phyloP scores from a whole-genome alignment of 2,329 filamentous ascomycete species.

The Thelonectria blattea region DNA sequence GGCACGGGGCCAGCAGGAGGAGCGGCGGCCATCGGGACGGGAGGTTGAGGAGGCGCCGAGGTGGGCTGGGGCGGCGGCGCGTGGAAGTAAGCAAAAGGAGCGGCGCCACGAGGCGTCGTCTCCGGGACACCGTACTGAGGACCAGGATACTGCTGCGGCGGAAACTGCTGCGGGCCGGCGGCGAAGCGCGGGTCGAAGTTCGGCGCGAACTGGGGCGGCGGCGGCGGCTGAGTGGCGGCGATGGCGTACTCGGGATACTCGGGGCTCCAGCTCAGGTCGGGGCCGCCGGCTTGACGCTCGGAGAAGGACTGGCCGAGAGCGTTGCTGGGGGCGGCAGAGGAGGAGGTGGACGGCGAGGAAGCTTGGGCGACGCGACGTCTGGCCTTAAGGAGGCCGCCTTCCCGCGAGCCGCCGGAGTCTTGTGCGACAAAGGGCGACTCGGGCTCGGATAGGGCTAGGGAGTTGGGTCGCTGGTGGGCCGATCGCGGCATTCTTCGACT shows the following conservation, averaged over 20 bases:
- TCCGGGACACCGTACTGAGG: constrained; percentile 12
- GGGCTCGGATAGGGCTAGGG: constrained; percentile 12
- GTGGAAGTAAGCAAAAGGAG: constrained; percentile 16
- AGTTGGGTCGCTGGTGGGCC: constrained; percentile 13
- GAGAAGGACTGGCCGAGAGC: constrained; percentile 55
- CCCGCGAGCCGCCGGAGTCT: constrained; percentile 41
- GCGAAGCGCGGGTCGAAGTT: constrained; percentile 14
- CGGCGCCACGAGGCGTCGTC: constrained; percentile 15
- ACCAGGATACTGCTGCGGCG: constrained; percentile 3
- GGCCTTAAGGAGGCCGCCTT: constrained; percentile 3
- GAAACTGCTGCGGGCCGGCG: neutral
- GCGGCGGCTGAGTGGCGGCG: constrained; percentile 5
- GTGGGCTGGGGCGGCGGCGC: neutral
- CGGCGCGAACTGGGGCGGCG: constrained; percentile 8
- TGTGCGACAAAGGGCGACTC: constrained; percentile 58
- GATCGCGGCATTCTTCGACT: constrained; percentile 1
- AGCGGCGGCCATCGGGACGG: constrained; percentile 8
- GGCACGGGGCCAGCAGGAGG: neutral
- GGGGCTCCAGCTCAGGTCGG: constrained; percentile 23
- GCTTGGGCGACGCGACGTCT: constrained; percentile 11
- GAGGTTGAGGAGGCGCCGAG: constrained; percentile 1
- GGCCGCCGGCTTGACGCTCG: constrained; percentile 26
- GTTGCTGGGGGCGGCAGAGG: constrained; percentile 58
- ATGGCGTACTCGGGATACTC: constrained; percentile 15
- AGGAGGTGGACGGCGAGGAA: constrained; percentile 30